Conservation (phyloP, 2,329 filamentous ascomycete genomes). For the Lachnellula hyalina region DNA sequence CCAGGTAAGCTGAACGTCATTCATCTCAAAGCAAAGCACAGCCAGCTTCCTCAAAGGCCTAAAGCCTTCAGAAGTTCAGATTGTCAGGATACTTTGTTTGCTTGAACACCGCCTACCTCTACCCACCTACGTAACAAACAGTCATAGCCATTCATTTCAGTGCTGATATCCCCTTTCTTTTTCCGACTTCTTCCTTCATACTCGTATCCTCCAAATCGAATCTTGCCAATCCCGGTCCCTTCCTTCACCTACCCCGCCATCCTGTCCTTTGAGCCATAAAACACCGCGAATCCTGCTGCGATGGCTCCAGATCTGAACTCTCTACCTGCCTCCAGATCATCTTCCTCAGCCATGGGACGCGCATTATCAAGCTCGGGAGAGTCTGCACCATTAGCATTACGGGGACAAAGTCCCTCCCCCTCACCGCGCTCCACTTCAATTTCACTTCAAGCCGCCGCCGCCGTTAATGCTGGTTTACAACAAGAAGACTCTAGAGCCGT, state of each 20-base stretch:
- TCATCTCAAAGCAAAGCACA: no score
- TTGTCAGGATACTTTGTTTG: not conserved
- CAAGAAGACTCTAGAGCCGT: slow-evolving; percentile 50
- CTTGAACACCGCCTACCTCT: not conserved
- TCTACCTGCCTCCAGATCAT: slow-evolving; percentile 44
- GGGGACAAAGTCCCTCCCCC: slow-evolving; percentile 50
- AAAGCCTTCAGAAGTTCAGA: no score
- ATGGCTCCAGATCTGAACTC: slow-evolving; percentile 51
- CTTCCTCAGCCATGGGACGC: slow-evolving; percentile 34
- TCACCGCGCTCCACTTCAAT: slow-evolving; percentile 61
- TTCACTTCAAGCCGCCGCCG: slow-evolving; percentile 70
- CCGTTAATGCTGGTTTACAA: slow-evolving; percentile 71
- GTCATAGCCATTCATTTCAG: not conserved
- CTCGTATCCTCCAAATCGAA: not conserved
- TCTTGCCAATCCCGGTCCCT: not conserved
- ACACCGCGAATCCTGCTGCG: not conserved
- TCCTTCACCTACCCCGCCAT: not conserved
- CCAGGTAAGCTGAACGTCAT: no score
- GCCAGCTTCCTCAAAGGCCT: no score
- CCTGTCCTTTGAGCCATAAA: slow-evolving; percentile 4
- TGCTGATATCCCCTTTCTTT: not conserved
- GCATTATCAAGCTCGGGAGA: slow-evolving; percentile 34
- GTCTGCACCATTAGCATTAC: slow-evolving; percentile 24
- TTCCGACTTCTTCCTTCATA: not conserved
- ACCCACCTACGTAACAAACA: not conserved